Conservation (phyloP, 1,284 basidiomycete species). For the Sporisorium exsertum region DNA sequence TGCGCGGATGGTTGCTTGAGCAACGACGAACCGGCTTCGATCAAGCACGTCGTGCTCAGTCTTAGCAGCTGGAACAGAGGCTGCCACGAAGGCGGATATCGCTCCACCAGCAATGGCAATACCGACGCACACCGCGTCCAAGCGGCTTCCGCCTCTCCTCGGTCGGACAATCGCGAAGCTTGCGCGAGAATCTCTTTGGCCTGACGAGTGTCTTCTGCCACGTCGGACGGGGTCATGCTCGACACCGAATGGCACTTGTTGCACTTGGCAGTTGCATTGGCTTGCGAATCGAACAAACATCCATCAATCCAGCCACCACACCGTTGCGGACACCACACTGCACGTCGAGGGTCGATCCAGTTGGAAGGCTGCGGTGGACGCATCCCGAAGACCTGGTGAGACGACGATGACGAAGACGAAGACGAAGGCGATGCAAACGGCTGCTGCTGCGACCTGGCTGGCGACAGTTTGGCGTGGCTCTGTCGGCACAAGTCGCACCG, state of each 20-base stretch:
- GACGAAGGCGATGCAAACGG: slow-evolving; percentile 30
- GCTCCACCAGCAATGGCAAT: slow-evolving; percentile 74
- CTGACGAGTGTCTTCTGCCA: slow-evolving; percentile 76
- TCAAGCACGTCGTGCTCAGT: slow-evolving; percentile 77
- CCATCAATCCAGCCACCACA: slow-evolving; percentile 62
- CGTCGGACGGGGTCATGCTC: slow-evolving; percentile 71
- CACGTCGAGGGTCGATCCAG: slow-evolving; percentile 77
- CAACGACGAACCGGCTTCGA: slow-evolving; percentile 68
- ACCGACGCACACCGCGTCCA: slow-evolving; percentile 76
- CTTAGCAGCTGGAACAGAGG: slow-evolving; percentile 81
- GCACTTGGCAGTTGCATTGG: slow-evolving; percentile 22
- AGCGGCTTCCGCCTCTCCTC: slow-evolving; percentile 70
- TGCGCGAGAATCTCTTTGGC: slow-evolving; percentile 79
- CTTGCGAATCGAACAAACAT: slow-evolving; percentile 70
- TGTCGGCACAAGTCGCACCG: slow-evolving; percentile 75
- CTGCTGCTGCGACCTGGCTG: slow-evolving; percentile 4
- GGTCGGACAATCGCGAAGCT: slow-evolving; percentile 73
- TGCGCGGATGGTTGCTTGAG: not conserved
- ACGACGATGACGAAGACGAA: slow-evolving; percentile 13
- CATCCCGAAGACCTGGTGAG: slow-evolving; percentile 21
- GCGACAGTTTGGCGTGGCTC: slow-evolving; percentile 35
- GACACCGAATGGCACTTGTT: slow-evolving; percentile 73
- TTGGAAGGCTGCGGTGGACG: slow-evolving; percentile 15
- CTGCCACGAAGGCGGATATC: slow-evolving; percentile 71
- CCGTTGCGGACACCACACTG: slow-evolving; percentile 73